Base-by-base conservation (phyloP, 257 asterid genomes). In the Scutellaria galericulata region DNA sequence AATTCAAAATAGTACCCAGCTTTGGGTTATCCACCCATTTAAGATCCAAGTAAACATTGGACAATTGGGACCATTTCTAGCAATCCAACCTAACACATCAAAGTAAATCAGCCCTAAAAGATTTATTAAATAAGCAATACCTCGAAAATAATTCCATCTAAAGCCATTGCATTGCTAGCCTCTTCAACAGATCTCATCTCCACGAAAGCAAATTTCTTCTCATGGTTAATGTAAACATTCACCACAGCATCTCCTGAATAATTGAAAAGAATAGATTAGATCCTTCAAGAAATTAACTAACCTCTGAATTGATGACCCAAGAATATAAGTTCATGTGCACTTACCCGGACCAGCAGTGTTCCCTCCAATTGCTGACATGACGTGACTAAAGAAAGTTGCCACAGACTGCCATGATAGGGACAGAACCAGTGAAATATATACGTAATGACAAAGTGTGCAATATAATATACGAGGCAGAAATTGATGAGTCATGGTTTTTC, bases 161-260 rank as follows among this genome's bases (percentile, higher is more conserved):
- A 77, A 60, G 98, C 96, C 98, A 91, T 93, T 9, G 98, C 98
- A 80, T 93, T 93, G 76, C 98, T 93, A 69, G 98, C 98, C 83
- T 93, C 98, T 82, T 93, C 98, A 64, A 93, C 97, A 52, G 98
- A 91, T 79, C 98, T 85, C 98, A 93, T 91, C 83, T 93, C 98
- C 81, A 93, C 97, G 64, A 93, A 93, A 35, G 98, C 98, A 77
- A 93, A 93, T 69, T 93, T 93, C 82, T 91, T 93, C 84, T 93
- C 97, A 63, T 93, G 97, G 85, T 89, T 91, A 27, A 91, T 90
- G 76, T 93, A 93, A 77, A 93, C 98, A 82, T 93, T 90, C 41
- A 93, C 98, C 39, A 93, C 98, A 42, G 99, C 99, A 81, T 95
- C 98, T 60, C 99, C 99, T 95, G 96, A 64, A 79, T 60, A 35